Evolutionary conservation across 768 basidiomycete genomes (phyloP).

Genomic region (Pleurotus pulmonarius): DNA sequence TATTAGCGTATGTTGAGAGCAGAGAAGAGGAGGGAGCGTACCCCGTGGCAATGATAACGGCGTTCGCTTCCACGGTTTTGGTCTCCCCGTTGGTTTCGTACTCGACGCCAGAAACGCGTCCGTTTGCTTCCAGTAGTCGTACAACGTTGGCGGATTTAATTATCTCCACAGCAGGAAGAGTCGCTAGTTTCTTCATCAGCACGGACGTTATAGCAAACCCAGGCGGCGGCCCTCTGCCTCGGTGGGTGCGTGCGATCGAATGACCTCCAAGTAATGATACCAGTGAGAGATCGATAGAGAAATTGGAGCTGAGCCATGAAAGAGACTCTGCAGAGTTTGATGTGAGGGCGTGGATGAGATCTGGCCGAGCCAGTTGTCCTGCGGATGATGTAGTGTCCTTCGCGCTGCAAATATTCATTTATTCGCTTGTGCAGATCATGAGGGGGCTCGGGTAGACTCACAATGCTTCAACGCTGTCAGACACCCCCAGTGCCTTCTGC

Average conservation of each 20-base stretch:
- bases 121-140: conserved; percentile 14
- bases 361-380: conserved; percentile 15
- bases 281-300: conserved; percentile 21
- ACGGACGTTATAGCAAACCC: conserved; percentile 22
- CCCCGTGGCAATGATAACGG: conserved; percentile 2
- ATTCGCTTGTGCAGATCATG: background rate
- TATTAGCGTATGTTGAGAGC: background rate
- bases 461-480: conserved; percentile 17
- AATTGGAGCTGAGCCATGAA: conserved; percentile 17
- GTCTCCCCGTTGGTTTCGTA: conserved; percentile 15
- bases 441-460: conserved; percentile 4
- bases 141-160: conserved; percentile 19
- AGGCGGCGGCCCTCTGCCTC: conserved; percentile 20
- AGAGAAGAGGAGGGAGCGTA: background rate
- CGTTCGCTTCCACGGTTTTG: background rate
- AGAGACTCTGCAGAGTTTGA: conserved; percentile 21
- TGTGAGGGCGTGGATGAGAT: conserved; percentile 21
- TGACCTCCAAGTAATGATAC: conserved; percentile 21
- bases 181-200: conserved; percentile 19
- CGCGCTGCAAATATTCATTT: conserved; percentile 6
- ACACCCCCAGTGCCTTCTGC: conserved; percentile 15
- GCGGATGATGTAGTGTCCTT: conserved; percentile 19
- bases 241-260: conserved; percentile 18
- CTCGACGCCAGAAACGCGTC: conserved; percentile 18
- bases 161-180: conserved; percentile 8